A percentile compares a stretch with the other conserved stretches of the same genome.
These are phyloP conservation scores for Megacollybia marginata DNA, from an alignment of 768 basidiomycete genomes.

Conservation along the genomic window DNA sequence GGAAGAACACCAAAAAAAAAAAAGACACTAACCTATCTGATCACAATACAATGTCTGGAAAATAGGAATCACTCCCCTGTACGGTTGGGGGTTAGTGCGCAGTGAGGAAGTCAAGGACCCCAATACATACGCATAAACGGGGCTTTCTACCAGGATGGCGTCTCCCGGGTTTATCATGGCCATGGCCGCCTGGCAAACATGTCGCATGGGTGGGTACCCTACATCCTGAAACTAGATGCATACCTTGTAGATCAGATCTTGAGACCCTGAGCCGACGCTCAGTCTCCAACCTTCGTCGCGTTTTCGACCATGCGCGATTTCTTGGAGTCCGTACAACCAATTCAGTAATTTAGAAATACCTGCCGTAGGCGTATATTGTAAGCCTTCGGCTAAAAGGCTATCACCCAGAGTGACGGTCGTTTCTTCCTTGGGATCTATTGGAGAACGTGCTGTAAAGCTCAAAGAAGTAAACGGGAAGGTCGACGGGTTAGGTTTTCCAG, in stretches of 20 bases:
- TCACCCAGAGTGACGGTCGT: constrained; percentile 46
- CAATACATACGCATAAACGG: constrained; percentile 60
- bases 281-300: constrained; percentile 60
- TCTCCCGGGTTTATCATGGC: constrained; percentile 76
- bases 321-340: constrained; percentile 72
- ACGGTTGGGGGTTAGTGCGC: neutral
- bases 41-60: constrained; percentile 50
- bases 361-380: constrained; percentile 73
- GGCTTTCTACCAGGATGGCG: constrained; percentile 73
- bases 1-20: neutral
- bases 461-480: constrained; percentile 89
- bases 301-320: constrained; percentile 55
- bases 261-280: constrained; percentile 76
- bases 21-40: constrained; percentile 40
- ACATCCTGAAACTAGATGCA: constrained; percentile 6
- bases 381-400: constrained; percentile 51
- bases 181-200: constrained; percentile 47
- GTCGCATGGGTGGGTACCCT: neutral
- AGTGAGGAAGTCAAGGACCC: constrained; percentile 7
- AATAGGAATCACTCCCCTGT: constrained; percentile 61
- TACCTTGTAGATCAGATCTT: constrained; percentile 87
- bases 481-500: constrained; percentile 86
- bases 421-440: constrained; percentile 35
- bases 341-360: constrained; percentile 58
- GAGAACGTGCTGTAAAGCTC: constrained; percentile 53